These are phyloP conservation scores for Oenanthe javanica DNA, from an alignment of 140 eudicot species.

Conservation along the genomic window DNA sequence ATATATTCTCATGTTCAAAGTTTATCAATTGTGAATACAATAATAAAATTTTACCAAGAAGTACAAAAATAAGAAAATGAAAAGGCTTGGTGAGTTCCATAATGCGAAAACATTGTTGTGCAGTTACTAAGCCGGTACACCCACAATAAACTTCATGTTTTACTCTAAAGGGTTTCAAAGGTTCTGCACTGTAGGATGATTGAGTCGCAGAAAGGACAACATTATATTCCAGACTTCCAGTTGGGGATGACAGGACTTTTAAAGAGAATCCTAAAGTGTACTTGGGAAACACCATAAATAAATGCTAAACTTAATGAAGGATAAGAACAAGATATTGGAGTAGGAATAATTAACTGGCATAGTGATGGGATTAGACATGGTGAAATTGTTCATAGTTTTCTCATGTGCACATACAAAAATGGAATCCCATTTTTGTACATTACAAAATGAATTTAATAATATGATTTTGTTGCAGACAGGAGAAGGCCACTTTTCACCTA, in stretches of 20 bases:
- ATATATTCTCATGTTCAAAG: background rate
- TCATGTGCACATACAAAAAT: too few species aligned
- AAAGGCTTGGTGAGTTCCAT: background rate
- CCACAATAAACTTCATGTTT: background rate
- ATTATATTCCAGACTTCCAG: background rate
- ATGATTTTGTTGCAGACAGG: conserved; percentile 64
- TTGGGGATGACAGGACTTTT: background rate
- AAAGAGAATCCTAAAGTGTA: background rate
- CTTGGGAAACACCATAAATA: background rate
- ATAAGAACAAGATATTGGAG: background rate
- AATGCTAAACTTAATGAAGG: background rate
- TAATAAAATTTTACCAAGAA: background rate
- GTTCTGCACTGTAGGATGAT: background rate
- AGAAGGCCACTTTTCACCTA: conserved; percentile 92
- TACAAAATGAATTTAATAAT: too few species aligned
- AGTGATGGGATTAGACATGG: background rate
- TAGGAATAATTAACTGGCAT: background rate
- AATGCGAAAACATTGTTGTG: background rate
- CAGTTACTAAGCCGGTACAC: background rate
- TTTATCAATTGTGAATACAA: background rate
- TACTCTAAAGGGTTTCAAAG: background rate
- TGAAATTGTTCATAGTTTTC: background rate
- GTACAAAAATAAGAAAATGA: background rate
- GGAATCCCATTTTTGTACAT: too few species aligned
- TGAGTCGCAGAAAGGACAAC: background rate